phyloP scores from a whole-genome alignment of 2,329 filamentous ascomycete species.

The Fonsecaea nubica region DNA sequence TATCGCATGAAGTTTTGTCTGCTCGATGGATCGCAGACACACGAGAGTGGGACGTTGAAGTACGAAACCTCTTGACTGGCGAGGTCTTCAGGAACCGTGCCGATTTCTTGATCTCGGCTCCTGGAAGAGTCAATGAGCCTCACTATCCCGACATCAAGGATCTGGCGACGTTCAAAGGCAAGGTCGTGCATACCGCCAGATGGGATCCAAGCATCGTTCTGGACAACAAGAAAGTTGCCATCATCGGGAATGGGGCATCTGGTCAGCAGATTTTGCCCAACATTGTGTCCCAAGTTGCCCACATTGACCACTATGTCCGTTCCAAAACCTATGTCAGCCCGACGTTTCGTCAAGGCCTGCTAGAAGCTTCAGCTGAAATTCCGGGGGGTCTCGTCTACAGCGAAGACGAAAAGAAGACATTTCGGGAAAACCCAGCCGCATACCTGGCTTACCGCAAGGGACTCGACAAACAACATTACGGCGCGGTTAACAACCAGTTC shows the following conservation, averaged over 20 bases:
- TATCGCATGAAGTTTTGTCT: slow-evolving; percentile 50
- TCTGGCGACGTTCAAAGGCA: slow-evolving; percentile 59
- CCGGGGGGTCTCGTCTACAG: slow-evolving; percentile 7
- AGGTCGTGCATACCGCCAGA: slow-evolving; percentile 64
- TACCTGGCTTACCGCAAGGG: slow-evolving; percentile 8
- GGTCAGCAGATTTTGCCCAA: slow-evolving; percentile 44
- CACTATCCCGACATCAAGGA: slow-evolving; percentile 47
- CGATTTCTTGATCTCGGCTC: slow-evolving; percentile 42
- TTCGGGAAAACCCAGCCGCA: slow-evolving; percentile 6
- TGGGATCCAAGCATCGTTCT: slow-evolving; percentile 63
- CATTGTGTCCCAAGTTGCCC: slow-evolving; percentile 32
- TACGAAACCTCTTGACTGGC: slow-evolving; percentile 43
- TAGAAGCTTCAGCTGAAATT: slow-evolving; percentile 3
- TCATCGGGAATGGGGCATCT: slow-evolving; percentile 38
- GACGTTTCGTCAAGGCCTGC: slow-evolving; percentile 1
- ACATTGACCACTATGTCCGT: slow-evolving; percentile 19
- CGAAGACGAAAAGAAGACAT: slow-evolving; percentile 13
- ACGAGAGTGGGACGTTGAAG: slow-evolving; percentile 54
- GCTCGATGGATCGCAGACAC: slow-evolving; percentile 48
- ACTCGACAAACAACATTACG: slow-evolving; percentile 12
- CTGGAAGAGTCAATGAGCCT: slow-evolving; percentile 37
- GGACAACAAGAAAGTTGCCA: slow-evolving; percentile 44
- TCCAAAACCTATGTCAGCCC: slow-evolving; percentile 9
- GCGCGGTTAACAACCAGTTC: slow-evolving; percentile 8
- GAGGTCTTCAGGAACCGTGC: slow-evolving; percentile 56